Evolutionary conservation across 208 protist species (phyloP).

Genomic region (Leishmania arabica): DNA sequence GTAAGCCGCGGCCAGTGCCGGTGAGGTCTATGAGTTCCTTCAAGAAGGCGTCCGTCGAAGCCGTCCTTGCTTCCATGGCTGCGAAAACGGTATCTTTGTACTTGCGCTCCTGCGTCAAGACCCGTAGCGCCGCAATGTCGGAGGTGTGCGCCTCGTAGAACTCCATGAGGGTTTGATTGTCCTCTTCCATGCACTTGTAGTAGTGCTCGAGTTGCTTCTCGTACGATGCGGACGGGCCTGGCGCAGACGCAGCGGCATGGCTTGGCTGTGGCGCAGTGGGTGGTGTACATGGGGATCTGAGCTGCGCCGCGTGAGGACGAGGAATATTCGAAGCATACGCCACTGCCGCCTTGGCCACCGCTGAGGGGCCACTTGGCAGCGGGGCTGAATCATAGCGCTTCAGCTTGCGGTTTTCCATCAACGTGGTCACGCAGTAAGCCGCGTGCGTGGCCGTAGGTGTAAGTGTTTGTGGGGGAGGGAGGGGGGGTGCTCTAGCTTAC

Average conservation of each 20-base stretch:
- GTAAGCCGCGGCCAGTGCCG: constrained; percentile 26
- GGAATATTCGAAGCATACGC: constrained; percentile 19
- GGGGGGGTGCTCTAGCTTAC: background rate
- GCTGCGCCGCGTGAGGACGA: constrained; percentile 6
- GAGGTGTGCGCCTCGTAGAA: constrained; percentile 30
- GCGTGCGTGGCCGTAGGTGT: background rate
- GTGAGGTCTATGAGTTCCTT: constrained; percentile 29
- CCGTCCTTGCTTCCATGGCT: constrained; percentile 28
- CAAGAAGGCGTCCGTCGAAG: constrained; percentile 34
- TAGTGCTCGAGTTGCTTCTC: constrained; percentile 39
- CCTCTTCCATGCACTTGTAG: constrained; percentile 43
- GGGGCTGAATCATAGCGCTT: constrained; percentile 39
- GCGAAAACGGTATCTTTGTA: constrained; percentile 27
- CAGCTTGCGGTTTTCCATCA: constrained; percentile 29
- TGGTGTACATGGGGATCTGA: background rate
- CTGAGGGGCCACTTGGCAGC: constrained; percentile 14
- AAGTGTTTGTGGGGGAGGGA: background rate
- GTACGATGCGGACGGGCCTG: background rate
- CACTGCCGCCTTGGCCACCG: constrained; percentile 5
- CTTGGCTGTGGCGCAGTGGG: background rate
- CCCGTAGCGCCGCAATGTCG: constrained; percentile 26
- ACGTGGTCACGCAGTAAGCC: background rate
- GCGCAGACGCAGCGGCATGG: background rate
- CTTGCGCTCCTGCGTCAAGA: constrained; percentile 36
- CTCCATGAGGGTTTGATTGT: constrained; percentile 31